phyloP scores from a whole-genome alignment of 75 land plant genomes.

The Gnetum montanum region DNA sequence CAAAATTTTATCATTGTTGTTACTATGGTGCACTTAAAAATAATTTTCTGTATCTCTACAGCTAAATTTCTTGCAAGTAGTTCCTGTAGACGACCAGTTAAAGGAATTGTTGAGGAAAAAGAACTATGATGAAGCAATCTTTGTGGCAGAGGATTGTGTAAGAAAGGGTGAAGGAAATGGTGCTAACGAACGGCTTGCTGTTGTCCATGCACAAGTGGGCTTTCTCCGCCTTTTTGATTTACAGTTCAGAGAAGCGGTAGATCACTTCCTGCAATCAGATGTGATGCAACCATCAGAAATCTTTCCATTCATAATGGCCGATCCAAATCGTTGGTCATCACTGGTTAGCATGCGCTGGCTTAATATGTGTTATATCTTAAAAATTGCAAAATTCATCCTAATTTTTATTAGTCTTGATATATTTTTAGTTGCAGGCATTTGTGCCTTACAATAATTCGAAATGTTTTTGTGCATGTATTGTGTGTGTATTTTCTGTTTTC shows the following conservation, averaged over 20 bases:
- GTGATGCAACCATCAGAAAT: conserved; percentile 83
- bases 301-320: conserved; percentile 85
- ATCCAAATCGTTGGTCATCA: conserved; percentile 86
- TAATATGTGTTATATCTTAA: background rate
- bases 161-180: conserved; percentile 35
- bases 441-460: no score
- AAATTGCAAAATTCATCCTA: background rate
- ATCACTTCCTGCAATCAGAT: conserved; percentile 83
- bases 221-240: conserved; percentile 87
- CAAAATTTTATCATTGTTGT: no score
- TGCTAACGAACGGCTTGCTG: conserved; percentile 57
- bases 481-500: no score
- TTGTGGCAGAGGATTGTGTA: conserved; percentile 63
- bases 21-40: no score
- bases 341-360: conserved; percentile 34
- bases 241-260: conserved; percentile 78
- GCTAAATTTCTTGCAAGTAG: conserved; percentile 63
- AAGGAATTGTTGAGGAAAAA: conserved; percentile 84
- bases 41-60: conserved; percentile 14
- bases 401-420: no score
- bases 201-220: conserved; percentile 94
- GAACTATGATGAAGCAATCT: conserved; percentile 60
- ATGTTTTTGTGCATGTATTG: no score
- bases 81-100: conserved; percentile 81
- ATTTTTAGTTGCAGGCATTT: no score